A percentile compares a stretch with the other conserved stretches of the same genome.
Conservation (phyloP, 768 basidiomycete genomes). For the Agrocybe pediades region DNA sequence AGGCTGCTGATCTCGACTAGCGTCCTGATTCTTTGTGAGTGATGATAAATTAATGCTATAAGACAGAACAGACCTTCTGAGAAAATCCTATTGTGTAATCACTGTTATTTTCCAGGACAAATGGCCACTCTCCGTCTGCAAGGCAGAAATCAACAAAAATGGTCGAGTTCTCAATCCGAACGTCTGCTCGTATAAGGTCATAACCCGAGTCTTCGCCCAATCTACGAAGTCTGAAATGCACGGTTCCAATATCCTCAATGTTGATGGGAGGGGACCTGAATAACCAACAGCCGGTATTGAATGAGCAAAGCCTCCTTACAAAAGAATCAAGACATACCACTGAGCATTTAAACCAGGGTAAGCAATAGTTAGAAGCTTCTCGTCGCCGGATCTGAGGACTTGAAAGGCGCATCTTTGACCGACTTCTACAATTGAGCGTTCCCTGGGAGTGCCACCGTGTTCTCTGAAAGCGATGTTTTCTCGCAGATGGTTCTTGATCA, state of each 20-base stretch:
- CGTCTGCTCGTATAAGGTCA: constrained; percentile 71
- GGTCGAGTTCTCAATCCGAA: constrained; percentile 82
- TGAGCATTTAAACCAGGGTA: constrained; percentile 81
- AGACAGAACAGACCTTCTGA: constrained; percentile 62
- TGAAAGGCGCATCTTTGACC: constrained; percentile 72
- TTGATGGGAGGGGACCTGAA: constrained; percentile 95
- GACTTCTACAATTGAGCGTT: constrained; percentile 60
- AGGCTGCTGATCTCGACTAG: constrained; percentile 38
- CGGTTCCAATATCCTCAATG: constrained; percentile 85
- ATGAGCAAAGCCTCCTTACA: neutral
- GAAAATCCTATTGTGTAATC: constrained; percentile 66
- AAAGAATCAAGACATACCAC: constrained; percentile 53
- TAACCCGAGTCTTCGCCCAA: constrained; percentile 34
- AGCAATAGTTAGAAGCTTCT: constrained; percentile 81
- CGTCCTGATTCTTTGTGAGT: constrained; percentile 38
- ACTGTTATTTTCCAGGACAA: constrained; percentile 87
- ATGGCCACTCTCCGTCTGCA: constrained; percentile 82
- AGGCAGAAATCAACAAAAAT: constrained; percentile 80
- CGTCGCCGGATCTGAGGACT: constrained; percentile 62
- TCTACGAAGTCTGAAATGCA: constrained; percentile 69
- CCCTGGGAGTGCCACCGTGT: constrained; percentile 70
- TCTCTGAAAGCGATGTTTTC: constrained; percentile 81
- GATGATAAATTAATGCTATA: neutral
- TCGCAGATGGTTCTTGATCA: constrained; percentile 79
- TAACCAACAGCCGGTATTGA: too few relatives aligned